Percentiles rank a stretch among this genome's conserved stretches.
These are phyloP conservation scores for Microcyclospora tardicrescens DNA, from an alignment of 2,329 filamentous ascomycete genomes.

Conservation along the genomic window DNA sequence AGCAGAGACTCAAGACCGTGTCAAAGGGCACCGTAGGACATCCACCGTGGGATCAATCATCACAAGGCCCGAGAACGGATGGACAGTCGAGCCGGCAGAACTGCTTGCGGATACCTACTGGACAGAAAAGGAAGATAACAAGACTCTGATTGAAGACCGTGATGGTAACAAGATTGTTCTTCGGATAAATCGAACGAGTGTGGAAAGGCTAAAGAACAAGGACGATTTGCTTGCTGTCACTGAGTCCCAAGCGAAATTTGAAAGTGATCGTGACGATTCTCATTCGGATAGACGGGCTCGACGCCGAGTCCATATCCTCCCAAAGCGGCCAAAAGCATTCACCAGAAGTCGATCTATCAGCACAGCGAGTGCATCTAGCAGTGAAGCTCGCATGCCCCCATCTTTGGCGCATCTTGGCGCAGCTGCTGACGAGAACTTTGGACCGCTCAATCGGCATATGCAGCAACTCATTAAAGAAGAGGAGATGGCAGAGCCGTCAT, in stretches of 20 bases:
- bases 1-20: constrained; percentile 2
- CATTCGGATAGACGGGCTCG: constrained; percentile 1
- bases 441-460: constrained; percentile 34
- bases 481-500: constrained; percentile 22
- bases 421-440: constrained; percentile 30
- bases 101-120: constrained; percentile 83
- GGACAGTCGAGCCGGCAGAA: constrained; percentile 72
- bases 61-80: constrained; percentile 66
- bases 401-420: constrained; percentile 31
- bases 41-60: constrained; percentile 42
- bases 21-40: constrained; percentile 21
- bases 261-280: neutral
- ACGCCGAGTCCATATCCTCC: constrained; percentile 1
- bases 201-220: constrained; percentile 13
- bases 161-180: constrained; percentile 62
- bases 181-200: constrained; percentile 6
- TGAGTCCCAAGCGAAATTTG: constrained; percentile 2
- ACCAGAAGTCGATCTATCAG: constrained; percentile 12
- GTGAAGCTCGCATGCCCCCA: constrained; percentile 30
- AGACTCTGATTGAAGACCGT: constrained; percentile 66
- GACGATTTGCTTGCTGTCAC: constrained; percentile 8
- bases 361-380: constrained; percentile 17
- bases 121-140: constrained; percentile 73
- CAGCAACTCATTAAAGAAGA: constrained; percentile 31
- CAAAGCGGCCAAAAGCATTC: neutral